Evolutionary conservation across 768 basidiomycete species (phyloP), one percentile per base, ranked within the genome.

Genomic region (Lenzites betulinus): DNA sequence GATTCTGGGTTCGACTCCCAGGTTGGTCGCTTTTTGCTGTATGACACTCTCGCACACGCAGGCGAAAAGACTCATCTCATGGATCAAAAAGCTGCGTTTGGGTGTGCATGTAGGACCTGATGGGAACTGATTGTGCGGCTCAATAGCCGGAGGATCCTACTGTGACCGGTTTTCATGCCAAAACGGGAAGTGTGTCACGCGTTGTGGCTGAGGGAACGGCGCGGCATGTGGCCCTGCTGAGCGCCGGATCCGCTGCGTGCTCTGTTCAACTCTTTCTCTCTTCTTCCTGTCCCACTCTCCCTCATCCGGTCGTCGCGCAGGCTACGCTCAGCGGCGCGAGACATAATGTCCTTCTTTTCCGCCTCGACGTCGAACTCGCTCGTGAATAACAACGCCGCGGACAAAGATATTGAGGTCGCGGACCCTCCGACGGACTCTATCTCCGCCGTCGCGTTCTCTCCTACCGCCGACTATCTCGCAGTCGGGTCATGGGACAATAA

Each of bases 401-500:
- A 91, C 49, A 92, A 89, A 73, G 93, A 95, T 71, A 78, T 93
- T 57, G 92, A 94, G 66, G 83, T 96, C 49, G 71, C 79, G 7
- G 88, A 94, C 59, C 89, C 92, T 0, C 93, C 93, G 3, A 71
- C 84, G 9, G 96, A 98, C 71, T 93, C 92, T 13, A 91, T 96
- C 62, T 95, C 93, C 2, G 84, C 86, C 2, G 74, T 98, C 51
- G 76, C 89, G 1, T 98, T 95, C 76, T 94, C 92, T 0, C 84
- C 89, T 7, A 87, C 85, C 18, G 90, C 90, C 9, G 93, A 96
- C 70, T 91, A 92, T 70, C 82, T 98, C 25, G 94, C 95, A 9
- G 95, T 95, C 13, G 94, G 87, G 55, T 90, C 89, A 66, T 98
- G 96, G 96, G 91, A 92, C 70, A 95, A 93, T 71, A 92, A 92